These are phyloP conservation scores for Huntiella bhutanensis DNA, from an alignment of 2,329 filamentous ascomycete genomes.

Conservation along the genomic window DNA sequence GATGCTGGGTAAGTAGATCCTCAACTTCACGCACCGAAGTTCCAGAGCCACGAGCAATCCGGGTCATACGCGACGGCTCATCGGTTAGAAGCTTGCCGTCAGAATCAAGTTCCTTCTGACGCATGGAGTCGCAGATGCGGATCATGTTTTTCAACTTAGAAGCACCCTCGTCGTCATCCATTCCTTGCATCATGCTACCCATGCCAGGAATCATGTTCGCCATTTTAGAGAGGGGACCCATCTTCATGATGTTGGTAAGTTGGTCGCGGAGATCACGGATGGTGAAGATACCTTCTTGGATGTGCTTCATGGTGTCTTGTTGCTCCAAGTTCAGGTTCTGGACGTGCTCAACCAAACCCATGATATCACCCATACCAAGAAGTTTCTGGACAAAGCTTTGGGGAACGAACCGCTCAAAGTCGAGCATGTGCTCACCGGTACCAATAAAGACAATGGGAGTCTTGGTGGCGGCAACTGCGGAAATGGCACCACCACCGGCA, in stretches of 20 bases:
- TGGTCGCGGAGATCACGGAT: constrained; percentile 88
- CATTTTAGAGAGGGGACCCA: constrained; percentile 94
- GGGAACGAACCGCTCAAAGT: constrained; percentile 81
- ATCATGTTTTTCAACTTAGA: constrained; percentile 94
- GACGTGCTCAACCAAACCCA: constrained; percentile 86
- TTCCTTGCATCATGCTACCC: constrained; percentile 79
- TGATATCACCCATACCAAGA: constrained; percentile 93
- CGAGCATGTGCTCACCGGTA: constrained; percentile 92
- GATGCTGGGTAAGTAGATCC: constrained; percentile 89
- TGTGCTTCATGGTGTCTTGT: constrained; percentile 98
- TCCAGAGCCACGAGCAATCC: constrained; percentile 75
- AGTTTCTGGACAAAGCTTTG: constrained; percentile 87
- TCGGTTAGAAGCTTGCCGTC: constrained; percentile 90
- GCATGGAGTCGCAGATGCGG: constrained; percentile 98
- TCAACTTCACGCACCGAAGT: constrained; percentile 86
- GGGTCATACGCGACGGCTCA: constrained; percentile 80
- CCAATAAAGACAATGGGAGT: constrained; percentile 97
- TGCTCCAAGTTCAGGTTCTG: constrained; percentile 90
- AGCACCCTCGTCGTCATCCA: constrained; percentile 93
- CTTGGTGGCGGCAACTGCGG: constrained; percentile 85
- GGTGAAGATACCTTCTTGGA: constrained; percentile 90
- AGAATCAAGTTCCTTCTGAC: constrained; percentile 80
- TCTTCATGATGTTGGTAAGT: constrained; percentile 97
- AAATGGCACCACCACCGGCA: constrained; percentile 89
- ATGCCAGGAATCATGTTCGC: constrained; percentile 97